These are phyloP conservation scores for Bonia amplexicaulis DNA, from an alignment of 176 grass and related monocot species.

Conservation along the genomic window DNA sequence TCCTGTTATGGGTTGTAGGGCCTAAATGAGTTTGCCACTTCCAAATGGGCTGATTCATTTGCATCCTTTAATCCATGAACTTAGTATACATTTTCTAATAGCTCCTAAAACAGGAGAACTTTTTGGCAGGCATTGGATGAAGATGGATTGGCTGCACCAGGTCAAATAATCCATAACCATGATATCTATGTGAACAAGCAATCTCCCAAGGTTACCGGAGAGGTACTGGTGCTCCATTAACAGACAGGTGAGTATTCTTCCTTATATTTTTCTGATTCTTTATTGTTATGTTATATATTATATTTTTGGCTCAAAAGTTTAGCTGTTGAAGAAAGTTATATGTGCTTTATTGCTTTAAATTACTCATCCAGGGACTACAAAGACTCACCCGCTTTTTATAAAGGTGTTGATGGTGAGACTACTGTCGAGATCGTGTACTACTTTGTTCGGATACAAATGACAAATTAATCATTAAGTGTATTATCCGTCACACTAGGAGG, in stretches of 20 bases:
- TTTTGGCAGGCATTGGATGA: slow-evolving; percentile 68
- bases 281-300: slow-evolving; percentile 3
- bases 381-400: slow-evolving; percentile 51
- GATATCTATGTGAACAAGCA: slow-evolving; percentile 86
- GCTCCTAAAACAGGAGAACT: background rate
- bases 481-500: slow-evolving; percentile 80
- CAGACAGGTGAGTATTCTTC: slow-evolving; percentile 30
- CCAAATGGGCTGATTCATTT: background rate
- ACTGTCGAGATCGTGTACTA: slow-evolving; percentile 80
- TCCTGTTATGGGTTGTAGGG: background rate
- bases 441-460: slow-evolving; percentile 84
- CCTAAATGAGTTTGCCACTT: background rate
- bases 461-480: slow-evolving; percentile 86
- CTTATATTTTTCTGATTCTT: background rate
- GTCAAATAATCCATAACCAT: slow-evolving; percentile 91
- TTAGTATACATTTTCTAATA: background rate
- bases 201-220: slow-evolving; percentile 29
- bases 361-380: slow-evolving; percentile 51
- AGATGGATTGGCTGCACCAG: slow-evolving; percentile 83
- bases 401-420: slow-evolving; percentile 91
- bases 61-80: background rate
- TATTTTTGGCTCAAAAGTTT: slow-evolving; percentile 1
- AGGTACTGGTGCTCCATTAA: slow-evolving; percentile 15
- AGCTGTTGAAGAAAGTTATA: slow-evolving; percentile 3
- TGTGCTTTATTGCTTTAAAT: background rate